These are phyloP conservation scores for Zymoseptoria crescenta DNA, from an alignment of 2,329 filamentous ascomycete genomes.

Conservation along the genomic window DNA sequence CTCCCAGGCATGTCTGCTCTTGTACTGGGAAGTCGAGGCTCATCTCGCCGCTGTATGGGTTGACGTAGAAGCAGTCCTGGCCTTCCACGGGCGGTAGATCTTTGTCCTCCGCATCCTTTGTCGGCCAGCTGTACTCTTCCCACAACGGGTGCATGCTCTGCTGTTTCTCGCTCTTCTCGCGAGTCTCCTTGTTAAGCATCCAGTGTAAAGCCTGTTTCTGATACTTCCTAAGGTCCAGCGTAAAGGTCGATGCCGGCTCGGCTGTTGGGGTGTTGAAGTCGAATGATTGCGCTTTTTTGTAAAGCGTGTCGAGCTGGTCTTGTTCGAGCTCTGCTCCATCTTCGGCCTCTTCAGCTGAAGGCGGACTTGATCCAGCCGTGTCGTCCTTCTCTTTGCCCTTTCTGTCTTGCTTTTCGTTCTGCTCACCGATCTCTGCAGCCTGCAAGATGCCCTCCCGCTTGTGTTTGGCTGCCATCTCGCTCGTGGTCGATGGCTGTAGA, in stretches of 20 bases:
- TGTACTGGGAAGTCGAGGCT: constrained; percentile 87
- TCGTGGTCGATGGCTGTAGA: constrained; percentile 66
- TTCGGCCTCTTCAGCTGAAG: constrained; percentile 53
- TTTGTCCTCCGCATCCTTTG: constrained; percentile 77
- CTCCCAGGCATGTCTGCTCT: constrained; percentile 88
- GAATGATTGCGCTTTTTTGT: constrained; percentile 93
- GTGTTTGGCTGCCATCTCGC: constrained; percentile 65
- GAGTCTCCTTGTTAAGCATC: constrained; percentile 92
- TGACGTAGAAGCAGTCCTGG: constrained; percentile 79
- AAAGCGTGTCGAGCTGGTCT: constrained; percentile 86
- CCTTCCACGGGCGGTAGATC: constrained; percentile 58
- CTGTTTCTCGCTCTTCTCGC: constrained; percentile 62
- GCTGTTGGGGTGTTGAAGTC: constrained; percentile 87
- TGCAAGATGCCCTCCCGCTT: constrained; percentile 77
- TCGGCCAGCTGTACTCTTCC: constrained; percentile 91
- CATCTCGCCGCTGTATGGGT: constrained; percentile 91
- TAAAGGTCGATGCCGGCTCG: constrained; percentile 74
- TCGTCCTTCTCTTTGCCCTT: constrained; percentile 38
- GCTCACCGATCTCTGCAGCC: constrained; percentile 82
- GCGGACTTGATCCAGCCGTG: constrained; percentile 45
- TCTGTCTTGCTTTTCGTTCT: constrained; percentile 53
- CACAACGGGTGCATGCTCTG: constrained; percentile 91
- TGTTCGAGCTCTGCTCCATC: constrained; percentile 89
- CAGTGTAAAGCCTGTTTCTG: constrained; percentile 93
- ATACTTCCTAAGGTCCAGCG: constrained; percentile 77